These are phyloP conservation scores for Mycena olivaceomarginata DNA, from an alignment of 768 basidiomycete genomes.

Conservation along the genomic window DNA sequence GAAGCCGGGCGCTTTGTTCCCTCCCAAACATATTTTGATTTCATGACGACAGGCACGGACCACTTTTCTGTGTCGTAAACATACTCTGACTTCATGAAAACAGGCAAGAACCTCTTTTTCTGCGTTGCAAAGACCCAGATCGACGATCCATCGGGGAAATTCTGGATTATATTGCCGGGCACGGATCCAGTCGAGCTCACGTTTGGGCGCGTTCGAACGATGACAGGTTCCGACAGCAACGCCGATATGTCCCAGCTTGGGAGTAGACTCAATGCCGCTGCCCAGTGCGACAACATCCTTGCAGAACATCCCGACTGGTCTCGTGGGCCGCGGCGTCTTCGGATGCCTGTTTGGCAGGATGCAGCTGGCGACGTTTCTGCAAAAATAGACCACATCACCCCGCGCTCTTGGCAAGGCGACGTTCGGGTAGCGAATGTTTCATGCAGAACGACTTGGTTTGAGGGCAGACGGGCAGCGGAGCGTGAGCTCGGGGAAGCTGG, in stretches of 20 bases:
- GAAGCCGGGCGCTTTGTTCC: no score
- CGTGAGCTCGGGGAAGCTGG: no score
- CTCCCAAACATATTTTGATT: neutral
- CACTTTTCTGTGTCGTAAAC: slow-evolving; percentile 31
- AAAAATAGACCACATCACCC: slow-evolving; percentile 14
- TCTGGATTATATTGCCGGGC: slow-evolving; percentile 11
- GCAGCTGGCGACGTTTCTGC: slow-evolving; percentile 11
- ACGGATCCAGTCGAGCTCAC: neutral
- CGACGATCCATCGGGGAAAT: slow-evolving; percentile 25
- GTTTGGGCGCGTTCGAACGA: neutral
- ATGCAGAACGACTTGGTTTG: no score
- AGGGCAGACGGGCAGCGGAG: no score
- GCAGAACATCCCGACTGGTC: neutral
- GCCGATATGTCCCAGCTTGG: no score
- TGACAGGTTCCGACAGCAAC: no score
- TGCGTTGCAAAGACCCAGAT: slow-evolving; percentile 48
- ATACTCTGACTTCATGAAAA: slow-evolving; percentile 18
- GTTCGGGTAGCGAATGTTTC: no score
- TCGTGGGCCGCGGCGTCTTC: neutral
- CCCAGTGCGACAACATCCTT: no score
- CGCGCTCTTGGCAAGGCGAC: no score
- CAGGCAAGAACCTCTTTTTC: slow-evolving; percentile 47
- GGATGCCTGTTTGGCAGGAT: neutral
- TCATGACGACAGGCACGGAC: slow-evolving; percentile 46
- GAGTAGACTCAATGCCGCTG: no score